Base-by-base conservation (phyloP, 176 grass and related monocot genomes). In the Musa schizocarpa region DNA sequence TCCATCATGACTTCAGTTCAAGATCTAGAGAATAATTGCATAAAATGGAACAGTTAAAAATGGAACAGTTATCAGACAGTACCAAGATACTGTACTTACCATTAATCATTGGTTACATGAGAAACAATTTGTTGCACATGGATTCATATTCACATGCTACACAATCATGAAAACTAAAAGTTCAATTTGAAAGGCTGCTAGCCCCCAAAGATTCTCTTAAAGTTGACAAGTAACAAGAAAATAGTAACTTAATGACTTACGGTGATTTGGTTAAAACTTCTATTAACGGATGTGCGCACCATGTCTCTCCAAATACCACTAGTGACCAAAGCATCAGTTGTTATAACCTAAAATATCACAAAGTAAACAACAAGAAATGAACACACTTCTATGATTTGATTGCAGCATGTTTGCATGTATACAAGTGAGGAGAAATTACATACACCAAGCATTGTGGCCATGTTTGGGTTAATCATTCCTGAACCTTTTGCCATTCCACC, bases 241-340 rank as follows among this genome's bases (percentile, higher is more conserved):
- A 77, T 54, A 21, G 22, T 80, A 19, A 21, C 21, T 65, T 29
- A 13, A 43, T 67, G 63, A 87, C 86, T 87, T 74, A 97, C 90
- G n/a, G 88, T 97, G 75, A 97, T 93, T 85, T 97, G 94, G 74
- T 97, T 97, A 84, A 97, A 97, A 86, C 94, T 97, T 92, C 94
- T 90, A 77, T 82, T 85, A 13, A 91, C 86, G 74, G 94, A 93
- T 14, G 68, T 84, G 21, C 74, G 77, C 63, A 98, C 84, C 94
- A 98, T 93, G 85, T 93, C 90, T 87, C 84, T 87, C 94, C 94
- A 98, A 65, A 89, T 78, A 74, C 80, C 80, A 74, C 80, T 87
- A 74, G 70, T 81, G 10, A 98, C 82, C 84, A 83, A 78, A 82
- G 94, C 94, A 85, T 98, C 94, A 11, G 94, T 98, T 48, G 94